Base-by-base conservation (phyloP, 2,329 filamentous ascomycete species). In the Botryosphaeria dothidea region DNA sequence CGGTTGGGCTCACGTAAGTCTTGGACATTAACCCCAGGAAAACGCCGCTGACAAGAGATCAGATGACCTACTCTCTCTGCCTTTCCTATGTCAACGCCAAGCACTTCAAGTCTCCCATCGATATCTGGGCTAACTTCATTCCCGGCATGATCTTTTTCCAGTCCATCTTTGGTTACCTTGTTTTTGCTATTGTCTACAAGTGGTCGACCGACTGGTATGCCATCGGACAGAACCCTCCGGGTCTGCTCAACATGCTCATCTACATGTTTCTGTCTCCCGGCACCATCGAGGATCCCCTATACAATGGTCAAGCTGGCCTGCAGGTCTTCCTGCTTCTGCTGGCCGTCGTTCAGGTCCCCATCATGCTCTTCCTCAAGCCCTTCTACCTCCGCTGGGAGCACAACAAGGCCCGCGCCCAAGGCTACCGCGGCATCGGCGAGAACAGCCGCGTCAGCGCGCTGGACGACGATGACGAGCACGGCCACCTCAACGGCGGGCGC, bases 121-220 rank as follows among this genome's bases (percentile, higher is more conserved):
- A 99, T 73, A 93, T 99, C 71, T 97, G 92, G 88, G 95, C 92
- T 70, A 98, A 98, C 81, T 99, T 99, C 74, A 81, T 99, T 54
- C 95, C 95, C 6, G 94, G 95, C 61, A 97, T 99, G 94, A 93
- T 99, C 73, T 99, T 99, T 83, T 98, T 99, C 87, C 96, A 99
- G 82, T 89, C 92, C 69, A 99, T 99, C 76, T 99, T 99, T 70
- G 95, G 95, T 60, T 99, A 99, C 76, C 87, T 99, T 19, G 92
- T 96, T 54, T 83, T 97, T 74, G 92, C 92, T 73, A 97, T 99
- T 74, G 81, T 99, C 71, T 98, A 96, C 85, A 99, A 99, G 81
- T 99, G 96, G 95, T 90, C 86, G 9, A 85, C 97, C 41, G 90
- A 99, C 78, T 99, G 95, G 95, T 81, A 81, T 54, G 87, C 84